These are phyloP conservation scores for Leccinum rimulosum DNA, from an alignment of 768 basidiomycete species.

Conservation along the genomic window DNA sequence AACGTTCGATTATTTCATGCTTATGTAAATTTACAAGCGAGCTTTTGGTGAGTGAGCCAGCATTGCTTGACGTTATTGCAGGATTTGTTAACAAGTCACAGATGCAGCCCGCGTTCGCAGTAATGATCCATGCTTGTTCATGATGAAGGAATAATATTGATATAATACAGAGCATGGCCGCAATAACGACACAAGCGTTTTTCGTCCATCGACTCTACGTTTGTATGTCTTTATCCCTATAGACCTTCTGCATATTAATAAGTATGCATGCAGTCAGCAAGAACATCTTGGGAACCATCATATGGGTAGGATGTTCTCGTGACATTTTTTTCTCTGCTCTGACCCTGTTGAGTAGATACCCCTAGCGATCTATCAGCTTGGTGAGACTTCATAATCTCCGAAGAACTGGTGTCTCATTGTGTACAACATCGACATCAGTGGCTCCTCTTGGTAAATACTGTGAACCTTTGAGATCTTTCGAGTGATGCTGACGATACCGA, in stretches of 20 bases:
- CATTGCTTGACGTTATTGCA: too few species aligned
- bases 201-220: slow-evolving; percentile 1
- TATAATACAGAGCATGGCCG: neutral
- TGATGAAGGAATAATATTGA: neutral
- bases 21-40: neutral
- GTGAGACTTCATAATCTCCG: slow-evolving; percentile 1
- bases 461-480: neutral
- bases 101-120: neutral
- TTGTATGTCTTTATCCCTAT: neutral
- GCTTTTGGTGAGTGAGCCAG: neutral
- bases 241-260: neutral
- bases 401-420: neutral
- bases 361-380: neutral
- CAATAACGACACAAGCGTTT: neutral
- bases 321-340: neutral
- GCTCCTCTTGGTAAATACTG: neutral
- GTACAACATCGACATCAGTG: neutral
- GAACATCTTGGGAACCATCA: neutral
- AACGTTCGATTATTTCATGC: neutral
- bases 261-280: neutral
- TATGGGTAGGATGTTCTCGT: slow-evolving; percentile 1
- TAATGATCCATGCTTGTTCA: neutral
- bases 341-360: neutral
- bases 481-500: neutral
- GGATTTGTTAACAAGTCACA: neutral